These are phyloP conservation scores for Tolypocladium tropicale DNA, from an alignment of 2,329 filamentous ascomycete genomes.

Conservation along the genomic window DNA sequence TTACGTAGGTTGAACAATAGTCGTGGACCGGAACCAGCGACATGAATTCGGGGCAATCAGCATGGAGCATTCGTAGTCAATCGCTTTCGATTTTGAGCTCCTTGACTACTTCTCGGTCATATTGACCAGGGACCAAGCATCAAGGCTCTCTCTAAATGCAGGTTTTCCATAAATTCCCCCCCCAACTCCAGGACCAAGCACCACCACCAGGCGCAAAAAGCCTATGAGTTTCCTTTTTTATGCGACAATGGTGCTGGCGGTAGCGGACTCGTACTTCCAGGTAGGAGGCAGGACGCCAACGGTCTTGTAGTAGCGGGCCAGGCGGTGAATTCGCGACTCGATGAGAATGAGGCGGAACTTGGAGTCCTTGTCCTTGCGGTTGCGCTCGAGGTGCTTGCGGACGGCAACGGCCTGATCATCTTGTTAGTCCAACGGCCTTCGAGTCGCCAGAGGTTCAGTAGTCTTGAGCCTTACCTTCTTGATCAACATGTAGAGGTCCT, in stretches of 20 bases:
- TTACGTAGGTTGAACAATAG: neutral
- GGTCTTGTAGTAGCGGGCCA: slow-evolving; percentile 99
- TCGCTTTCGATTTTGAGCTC: slow-evolving; percentile 24
- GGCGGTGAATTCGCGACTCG: slow-evolving; percentile 99
- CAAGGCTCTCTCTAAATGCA: slow-evolving; percentile 33
- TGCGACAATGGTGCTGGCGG: slow-evolving; percentile 86
- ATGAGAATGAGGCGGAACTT: slow-evolving; percentile 99
- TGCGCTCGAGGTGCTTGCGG: slow-evolving; percentile 99
- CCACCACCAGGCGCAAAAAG: slow-evolving; percentile 13
- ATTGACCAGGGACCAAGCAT: slow-evolving; percentile 27
- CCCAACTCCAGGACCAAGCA: slow-evolving; percentile 33
- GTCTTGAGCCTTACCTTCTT: slow-evolving; percentile 67
- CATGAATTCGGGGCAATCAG: slow-evolving; percentile 10
- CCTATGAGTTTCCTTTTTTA: slow-evolving; percentile 38
- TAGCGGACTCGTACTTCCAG: slow-evolving; percentile 98
- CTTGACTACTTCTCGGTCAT: slow-evolving; percentile 20
- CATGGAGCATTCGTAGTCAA: slow-evolving; percentile 13
- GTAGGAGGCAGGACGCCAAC: slow-evolving; percentile 76
- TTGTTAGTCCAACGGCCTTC: slow-evolving; percentile 8
- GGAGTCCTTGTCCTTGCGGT: slow-evolving; percentile 99
- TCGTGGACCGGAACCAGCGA: neutral
- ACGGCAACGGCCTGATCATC: slow-evolving; percentile 74
- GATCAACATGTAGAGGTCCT: slow-evolving; percentile 99
- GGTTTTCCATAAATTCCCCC: slow-evolving; percentile 27
- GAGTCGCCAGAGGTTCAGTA: neutral